phyloP scores from a whole-genome alignment of 768 basidiomycete species.

The Dioszegia hungarica region DNA sequence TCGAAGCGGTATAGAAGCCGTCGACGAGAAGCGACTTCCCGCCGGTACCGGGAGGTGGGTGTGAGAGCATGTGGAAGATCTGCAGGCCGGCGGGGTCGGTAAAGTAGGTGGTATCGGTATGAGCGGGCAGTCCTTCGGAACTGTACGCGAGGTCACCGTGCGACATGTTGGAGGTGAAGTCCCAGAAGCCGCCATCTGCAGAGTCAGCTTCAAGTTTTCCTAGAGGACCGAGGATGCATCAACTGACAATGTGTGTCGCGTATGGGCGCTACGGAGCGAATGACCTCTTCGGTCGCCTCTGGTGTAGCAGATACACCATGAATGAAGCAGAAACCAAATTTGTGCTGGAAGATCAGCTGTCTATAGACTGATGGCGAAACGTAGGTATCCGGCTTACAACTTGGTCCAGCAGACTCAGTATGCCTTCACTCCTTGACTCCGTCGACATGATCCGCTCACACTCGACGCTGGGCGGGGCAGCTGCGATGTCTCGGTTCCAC shows the following conservation, averaged over 20 bases:
- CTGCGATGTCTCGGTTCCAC: slow-evolving; percentile 74
- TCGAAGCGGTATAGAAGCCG: slow-evolving; percentile 83
- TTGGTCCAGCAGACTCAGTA: slow-evolving; percentile 75
- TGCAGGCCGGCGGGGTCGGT: slow-evolving; percentile 95
- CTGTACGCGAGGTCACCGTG: slow-evolving; percentile 95
- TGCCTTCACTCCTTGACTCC: slow-evolving; percentile 53
- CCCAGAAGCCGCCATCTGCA: slow-evolving; percentile 91
- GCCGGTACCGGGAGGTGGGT: slow-evolving; percentile 63
- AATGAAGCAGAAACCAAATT: slow-evolving; percentile 84
- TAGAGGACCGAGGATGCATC: neutral
- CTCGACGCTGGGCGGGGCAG: slow-evolving; percentile 66
- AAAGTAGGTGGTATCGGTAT: slow-evolving; percentile 73
- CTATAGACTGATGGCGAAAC: neutral
- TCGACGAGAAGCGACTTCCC: slow-evolving; percentile 91
- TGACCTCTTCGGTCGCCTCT: slow-evolving; percentile 76
- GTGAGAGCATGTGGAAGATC: slow-evolving; percentile 83
- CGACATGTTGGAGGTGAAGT: slow-evolving; percentile 84
- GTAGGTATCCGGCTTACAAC: slow-evolving; percentile 65
- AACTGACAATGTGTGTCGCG: slow-evolving; percentile 71
- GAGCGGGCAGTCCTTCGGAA: slow-evolving; percentile 75
- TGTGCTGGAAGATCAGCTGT: slow-evolving; percentile 55
- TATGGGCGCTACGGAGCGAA: slow-evolving; percentile 74
- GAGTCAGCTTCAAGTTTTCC: neutral
- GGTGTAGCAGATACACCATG: slow-evolving; percentile 72
- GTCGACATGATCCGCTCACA: slow-evolving; percentile 64